These are phyloP conservation scores for Paramecium octaurelia DNA, from an alignment of 73 alveolate genomes.

Conservation along the genomic window DNA sequence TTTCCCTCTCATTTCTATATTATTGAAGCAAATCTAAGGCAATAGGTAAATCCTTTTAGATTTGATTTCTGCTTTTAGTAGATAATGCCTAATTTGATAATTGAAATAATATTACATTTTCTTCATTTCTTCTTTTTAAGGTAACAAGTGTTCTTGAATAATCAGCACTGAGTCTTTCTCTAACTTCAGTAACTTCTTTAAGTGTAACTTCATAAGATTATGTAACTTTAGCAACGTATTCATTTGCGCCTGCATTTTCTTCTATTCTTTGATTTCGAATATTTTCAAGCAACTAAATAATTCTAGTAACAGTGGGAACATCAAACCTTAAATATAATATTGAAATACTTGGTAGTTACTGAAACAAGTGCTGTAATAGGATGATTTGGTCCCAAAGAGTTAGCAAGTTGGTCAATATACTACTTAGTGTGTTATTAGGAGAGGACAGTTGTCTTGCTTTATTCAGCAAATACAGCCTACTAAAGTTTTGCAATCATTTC, in stretches of 20 bases:
- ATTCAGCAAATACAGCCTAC: slow-evolving; percentile 30
- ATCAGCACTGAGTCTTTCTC: slow-evolving; percentile 39
- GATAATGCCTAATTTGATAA: not conserved
- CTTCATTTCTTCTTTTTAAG: slow-evolving; percentile 44
- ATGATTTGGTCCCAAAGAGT: not conserved
- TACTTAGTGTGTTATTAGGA: not conserved
- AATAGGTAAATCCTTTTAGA: slow-evolving; percentile 40
- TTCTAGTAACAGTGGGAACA: slow-evolving; percentile 21
- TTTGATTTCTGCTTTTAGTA: not conserved
- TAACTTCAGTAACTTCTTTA: slow-evolving; percentile 33
- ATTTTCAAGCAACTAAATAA: not conserved
- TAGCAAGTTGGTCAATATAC: not conserved
- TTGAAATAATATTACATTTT: not conserved
- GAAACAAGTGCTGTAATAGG: slow-evolving; percentile 49
- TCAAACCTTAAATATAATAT: not conserved
- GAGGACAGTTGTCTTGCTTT: not conserved
- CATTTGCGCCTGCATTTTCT: not conserved
- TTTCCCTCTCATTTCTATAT: slow-evolving; percentile 27
- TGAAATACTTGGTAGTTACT: slow-evolving; percentile 13
- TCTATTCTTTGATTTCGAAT: not conserved
- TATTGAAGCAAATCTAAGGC: not conserved
- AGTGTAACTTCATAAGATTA: not conserved
- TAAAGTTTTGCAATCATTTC: slow-evolving; percentile 7
- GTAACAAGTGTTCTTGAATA: not conserved
- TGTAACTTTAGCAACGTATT: not conserved